Conservation (phyloP, 305 asterid genomes). For the Solanum hybrid region DNA sequence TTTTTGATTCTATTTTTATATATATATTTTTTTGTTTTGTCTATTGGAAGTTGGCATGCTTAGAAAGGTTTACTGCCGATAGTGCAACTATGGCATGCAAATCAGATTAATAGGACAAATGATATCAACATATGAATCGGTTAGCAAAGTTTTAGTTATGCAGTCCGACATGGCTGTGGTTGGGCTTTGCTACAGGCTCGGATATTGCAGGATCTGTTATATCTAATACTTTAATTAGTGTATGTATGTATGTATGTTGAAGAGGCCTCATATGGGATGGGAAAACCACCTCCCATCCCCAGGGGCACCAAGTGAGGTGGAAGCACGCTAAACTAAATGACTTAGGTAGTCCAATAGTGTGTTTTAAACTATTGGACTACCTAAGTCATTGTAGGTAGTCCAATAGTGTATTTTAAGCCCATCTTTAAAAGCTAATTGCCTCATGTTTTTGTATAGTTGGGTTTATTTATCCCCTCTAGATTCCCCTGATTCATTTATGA, state of each 20-base stretch:
- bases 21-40: neutral
- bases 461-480: neutral
- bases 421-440: neutral
- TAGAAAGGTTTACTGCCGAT: neutral
- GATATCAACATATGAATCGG: neutral
- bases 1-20: neutral
- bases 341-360: neutral
- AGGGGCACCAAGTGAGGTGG: neutral
- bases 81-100: neutral
- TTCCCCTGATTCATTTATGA: neutral
- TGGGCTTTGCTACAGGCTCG: neutral
- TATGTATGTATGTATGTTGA: neutral
- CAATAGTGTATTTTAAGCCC: neutral
- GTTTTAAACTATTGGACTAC: neutral
- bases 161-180: neutral
- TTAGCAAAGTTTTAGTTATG: neutral
- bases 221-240: neutral
- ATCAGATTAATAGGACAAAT: neutral
- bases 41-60: neutral
- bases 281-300: neutral
- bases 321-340: neutral
- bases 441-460: neutral
- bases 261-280: neutral
- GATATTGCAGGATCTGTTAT: neutral
- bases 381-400: neutral